These are phyloP conservation scores for Leptographium wingfieldii DNA, from an alignment of 2,329 filamentous ascomycete species.

Conservation along the genomic window DNA sequence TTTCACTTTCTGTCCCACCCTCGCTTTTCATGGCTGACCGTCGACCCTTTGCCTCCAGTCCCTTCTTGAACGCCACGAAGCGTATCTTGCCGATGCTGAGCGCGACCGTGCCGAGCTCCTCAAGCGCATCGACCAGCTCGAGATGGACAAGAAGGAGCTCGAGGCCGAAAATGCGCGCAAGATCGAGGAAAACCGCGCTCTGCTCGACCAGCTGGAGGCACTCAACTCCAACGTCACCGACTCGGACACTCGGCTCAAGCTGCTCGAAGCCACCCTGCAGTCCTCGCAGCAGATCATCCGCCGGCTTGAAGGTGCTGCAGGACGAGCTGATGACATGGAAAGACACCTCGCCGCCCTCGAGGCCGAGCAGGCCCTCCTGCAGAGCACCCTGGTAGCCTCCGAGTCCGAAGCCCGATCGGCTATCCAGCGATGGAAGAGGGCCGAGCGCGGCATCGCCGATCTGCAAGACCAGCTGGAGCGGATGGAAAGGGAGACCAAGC, in stretches of 20 bases:
- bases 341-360: conserved; percentile 69
- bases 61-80: conserved; percentile 80
- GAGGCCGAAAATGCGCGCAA: conserved; percentile 66
- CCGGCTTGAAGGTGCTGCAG: conserved; percentile 59
- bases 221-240: conserved; percentile 69
- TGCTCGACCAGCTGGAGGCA: conserved; percentile 73
- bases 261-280: conserved; percentile 62
- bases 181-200: conserved; percentile 67
- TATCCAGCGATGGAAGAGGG: conserved; percentile 70
- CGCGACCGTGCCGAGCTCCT: conserved; percentile 65
- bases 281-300: conserved; percentile 68
- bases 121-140: conserved; percentile 60
- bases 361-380: conserved; percentile 62
- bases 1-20: no score
- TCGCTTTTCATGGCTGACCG: background rate
- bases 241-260: conserved; percentile 67
- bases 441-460: conserved; percentile 64
- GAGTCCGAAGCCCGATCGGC: conserved; percentile 68
- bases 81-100: conserved; percentile 87
- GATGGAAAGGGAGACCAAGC: conserved; percentile 71
- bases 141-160: conserved; percentile 59
- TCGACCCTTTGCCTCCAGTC: conserved; percentile 55
- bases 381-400: conserved; percentile 52
- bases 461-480: conserved; percentile 79
- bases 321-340: conserved; percentile 67